phyloP scores from a whole-genome alignment of 495 filamentous ascomycete species.

The Aspergillus indologenus region DNA sequence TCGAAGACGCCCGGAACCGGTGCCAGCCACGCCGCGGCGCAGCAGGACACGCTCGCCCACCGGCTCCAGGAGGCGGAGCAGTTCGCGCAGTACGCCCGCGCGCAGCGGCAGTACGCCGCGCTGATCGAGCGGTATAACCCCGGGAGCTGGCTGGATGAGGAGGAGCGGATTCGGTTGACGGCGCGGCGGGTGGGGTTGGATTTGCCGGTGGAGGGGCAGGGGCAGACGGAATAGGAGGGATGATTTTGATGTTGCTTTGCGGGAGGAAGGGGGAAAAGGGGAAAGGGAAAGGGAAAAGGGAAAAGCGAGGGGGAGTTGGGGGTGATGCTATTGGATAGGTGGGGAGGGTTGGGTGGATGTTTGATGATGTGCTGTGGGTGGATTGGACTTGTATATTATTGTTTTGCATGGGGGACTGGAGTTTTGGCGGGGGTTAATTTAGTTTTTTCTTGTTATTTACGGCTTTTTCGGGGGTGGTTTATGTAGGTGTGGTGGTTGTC shows the following conservation, averaged over 20 bases:
- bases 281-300: too few relatives aligned
- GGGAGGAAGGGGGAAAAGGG: too few relatives aligned
- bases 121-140: constrained; percentile 92
- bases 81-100: constrained; percentile 70
- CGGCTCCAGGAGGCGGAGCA: constrained; percentile 66
- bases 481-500: too few relatives aligned
- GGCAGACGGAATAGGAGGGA: not conserved
- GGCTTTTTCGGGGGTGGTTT: too few relatives aligned
- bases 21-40: not conserved
- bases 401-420: not conserved
- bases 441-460: too few relatives aligned
- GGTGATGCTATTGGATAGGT: not conserved
- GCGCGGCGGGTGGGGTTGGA: constrained; percentile 87
- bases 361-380: not conserved
- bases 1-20: too few relatives aligned
- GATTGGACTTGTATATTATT: not conserved
- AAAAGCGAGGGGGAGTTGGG: too few relatives aligned
- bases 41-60: not conserved
- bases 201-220: constrained; percentile 53
- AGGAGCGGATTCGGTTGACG: constrained; percentile 78
- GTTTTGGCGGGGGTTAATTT: too few relatives aligned
- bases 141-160: constrained; percentile 77
- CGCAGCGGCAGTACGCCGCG: constrained; percentile 76
- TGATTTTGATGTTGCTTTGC: too few relatives aligned
- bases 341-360: not conserved